Evolutionary conservation across 805 yeast species (phyloP).

Genomic region (Cyberlindnera lachancei): DNA sequence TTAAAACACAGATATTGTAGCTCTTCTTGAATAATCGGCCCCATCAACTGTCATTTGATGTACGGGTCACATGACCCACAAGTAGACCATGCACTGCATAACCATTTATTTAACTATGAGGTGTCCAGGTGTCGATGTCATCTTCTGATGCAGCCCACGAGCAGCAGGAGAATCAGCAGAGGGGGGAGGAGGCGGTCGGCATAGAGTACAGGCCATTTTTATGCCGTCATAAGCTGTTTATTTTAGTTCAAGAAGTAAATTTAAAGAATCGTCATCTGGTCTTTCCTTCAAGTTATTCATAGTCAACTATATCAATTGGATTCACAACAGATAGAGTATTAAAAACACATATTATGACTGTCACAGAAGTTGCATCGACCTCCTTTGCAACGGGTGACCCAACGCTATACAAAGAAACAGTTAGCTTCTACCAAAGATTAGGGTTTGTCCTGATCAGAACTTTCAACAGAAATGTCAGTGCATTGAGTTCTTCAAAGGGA

Average conservation of each 20-base stretch:
- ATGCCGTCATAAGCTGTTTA: neutral
- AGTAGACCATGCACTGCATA: no score
- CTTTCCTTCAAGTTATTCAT: no score
- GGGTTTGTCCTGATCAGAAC: constrained; percentile 58
- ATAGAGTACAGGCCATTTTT: no score
- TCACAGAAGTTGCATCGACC: constrained; percentile 42
- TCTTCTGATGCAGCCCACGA: neutral
- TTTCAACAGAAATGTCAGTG: constrained; percentile 42
- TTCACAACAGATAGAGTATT: no score
- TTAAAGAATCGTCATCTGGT: no score
- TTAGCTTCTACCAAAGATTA: constrained; percentile 49
- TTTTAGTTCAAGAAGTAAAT: no score
- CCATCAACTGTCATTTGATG: no score
- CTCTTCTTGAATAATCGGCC: no score
- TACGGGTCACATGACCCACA: no score
- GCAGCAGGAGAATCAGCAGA: neutral
- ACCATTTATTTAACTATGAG: neutral
- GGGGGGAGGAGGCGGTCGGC: neutral
- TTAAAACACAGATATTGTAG: no score
- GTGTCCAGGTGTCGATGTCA: neutral
- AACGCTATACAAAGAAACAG: constrained; percentile 36
- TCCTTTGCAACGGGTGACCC: constrained; percentile 54
- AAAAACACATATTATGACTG: no score
- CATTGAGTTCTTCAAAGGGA: constrained; percentile 38
- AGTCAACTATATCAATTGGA: no score